Evolutionary conservation across 2,329 filamentous ascomycete species (phyloP).

Genomic region (Tolypocladium nubicola): DNA sequence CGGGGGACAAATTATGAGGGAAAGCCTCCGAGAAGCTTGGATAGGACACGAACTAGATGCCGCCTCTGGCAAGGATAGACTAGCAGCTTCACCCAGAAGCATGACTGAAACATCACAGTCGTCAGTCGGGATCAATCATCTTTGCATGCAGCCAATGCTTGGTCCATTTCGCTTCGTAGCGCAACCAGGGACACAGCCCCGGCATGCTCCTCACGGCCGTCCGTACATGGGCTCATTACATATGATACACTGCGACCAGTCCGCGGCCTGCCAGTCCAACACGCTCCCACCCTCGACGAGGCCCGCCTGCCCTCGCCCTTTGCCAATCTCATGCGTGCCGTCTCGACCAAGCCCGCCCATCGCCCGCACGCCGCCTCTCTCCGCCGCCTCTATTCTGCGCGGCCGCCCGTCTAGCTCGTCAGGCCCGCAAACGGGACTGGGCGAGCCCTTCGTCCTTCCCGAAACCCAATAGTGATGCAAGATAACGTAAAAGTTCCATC

Average conservation of each 20-base stretch:
- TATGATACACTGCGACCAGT: constrained; percentile 5
- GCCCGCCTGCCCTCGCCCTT: not conserved
- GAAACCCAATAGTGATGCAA: not conserved
- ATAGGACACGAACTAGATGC: not conserved
- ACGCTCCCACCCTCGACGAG: not conserved
- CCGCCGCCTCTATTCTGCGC: not conserved
- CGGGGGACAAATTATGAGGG: not conserved
- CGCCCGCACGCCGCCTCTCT: not conserved
- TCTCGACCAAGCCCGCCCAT: not conserved
- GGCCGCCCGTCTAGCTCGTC: not conserved
- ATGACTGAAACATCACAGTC: not conserved
- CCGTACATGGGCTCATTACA: not conserved
- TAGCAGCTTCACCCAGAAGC: not conserved
- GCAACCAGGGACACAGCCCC: not conserved
- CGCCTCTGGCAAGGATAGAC: not conserved
- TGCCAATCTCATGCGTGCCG: not conserved
- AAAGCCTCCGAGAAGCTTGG: not conserved
- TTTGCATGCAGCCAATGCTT: not conserved
- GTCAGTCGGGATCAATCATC: not conserved
- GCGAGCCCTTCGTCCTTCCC: not conserved
- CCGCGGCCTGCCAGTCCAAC: not conserved
- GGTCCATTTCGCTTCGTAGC: not conserved
- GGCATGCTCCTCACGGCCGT: not conserved
- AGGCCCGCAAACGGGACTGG: not conserved
- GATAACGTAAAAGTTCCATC: not conserved